Evolutionary conservation across 2,329 filamentous ascomycete species (phyloP), one percentile per base, ranked within the genome.

Genomic region (Apiospora arundinis): DNA sequence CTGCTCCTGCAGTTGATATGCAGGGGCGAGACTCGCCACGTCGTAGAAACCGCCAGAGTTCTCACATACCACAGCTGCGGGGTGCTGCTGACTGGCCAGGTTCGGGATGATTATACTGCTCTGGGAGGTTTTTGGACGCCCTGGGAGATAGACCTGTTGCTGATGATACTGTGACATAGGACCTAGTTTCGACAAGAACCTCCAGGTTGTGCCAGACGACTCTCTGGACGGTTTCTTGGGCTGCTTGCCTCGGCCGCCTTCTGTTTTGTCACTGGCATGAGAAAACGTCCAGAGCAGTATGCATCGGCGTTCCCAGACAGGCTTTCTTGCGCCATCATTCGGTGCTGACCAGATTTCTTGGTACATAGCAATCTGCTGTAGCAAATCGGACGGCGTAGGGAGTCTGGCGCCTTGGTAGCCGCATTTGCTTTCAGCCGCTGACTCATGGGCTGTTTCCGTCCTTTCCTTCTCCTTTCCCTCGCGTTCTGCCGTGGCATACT

Each of bases 281-380:
- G 80, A 85, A 78, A 92, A 92, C 2, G 89, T 89, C 90, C 90
- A 92, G 48, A 92, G 83, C 70, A 92, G 84, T 71, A 91, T 86
- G 45, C 84, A 86, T 69, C 89, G 87, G n/a, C 89, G 86, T 12
- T 83, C 85, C 87, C 89, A 91, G 6, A 75, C 69, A 79, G 68
- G 75, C 72, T 74, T 74, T 67, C 70, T 69, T 69, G 63, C 67
- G 48, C 74, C 70, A 32, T 84, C 83, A 7, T 85, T 85, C 3
- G 87, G 80, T 18, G 83, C 81, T 4, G 88, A 91, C 85, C 87
- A 91, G 52, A 92, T 84, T 82, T 92, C 90, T 78, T 92, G 90
- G 78, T 90, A 89, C 90, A 92, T 92, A 77, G 88, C 88, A 65
- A 91, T 89, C 78, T 87, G 87, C 74, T 86, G 83, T 69, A 91